These are phyloP conservation scores for Chamaecyparis obtusa DNA, from an alignment of 75 land plant species.

Conservation along the genomic window DNA sequence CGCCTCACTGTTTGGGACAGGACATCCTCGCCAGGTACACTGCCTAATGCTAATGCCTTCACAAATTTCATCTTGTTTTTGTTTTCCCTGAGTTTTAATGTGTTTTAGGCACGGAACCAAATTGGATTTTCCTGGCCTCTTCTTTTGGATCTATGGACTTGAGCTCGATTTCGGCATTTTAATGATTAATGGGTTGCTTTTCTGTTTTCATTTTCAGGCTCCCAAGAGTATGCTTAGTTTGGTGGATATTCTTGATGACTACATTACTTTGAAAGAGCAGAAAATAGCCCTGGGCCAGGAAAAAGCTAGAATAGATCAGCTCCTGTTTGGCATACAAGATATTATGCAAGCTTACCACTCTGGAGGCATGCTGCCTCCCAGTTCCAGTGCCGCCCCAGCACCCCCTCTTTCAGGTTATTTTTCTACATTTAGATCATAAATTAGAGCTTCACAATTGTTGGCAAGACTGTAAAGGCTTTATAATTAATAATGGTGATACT, in stretches of 20 bases:
- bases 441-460: background rate
- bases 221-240: constrained; percentile 59
- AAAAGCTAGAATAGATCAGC: constrained; percentile 35
- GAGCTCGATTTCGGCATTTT: background rate
- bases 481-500: background rate
- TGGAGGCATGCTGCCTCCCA: constrained; percentile 5
- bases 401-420: background rate
- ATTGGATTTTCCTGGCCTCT: background rate
- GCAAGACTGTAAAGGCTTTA: background rate
- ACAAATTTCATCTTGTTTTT: too few species aligned
- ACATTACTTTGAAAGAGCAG: constrained; percentile 65
- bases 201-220: constrained; percentile 28
- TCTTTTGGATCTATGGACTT: background rate
- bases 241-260: constrained; percentile 60
- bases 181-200: background rate
- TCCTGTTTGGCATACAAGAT: constrained; percentile 49
- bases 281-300: constrained; percentile 52
- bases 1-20: constrained; percentile 38
- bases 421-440: too few species aligned
- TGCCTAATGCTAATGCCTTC: background rate
- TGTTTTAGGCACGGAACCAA: background rate
- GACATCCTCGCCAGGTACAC: constrained; percentile 40
- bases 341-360: constrained; percentile 52
- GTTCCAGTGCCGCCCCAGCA: background rate
- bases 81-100: too few species aligned